phyloP scores from a whole-genome alignment of 2,329 filamentous ascomycete species.

The Ascochyta pisi region DNA sequence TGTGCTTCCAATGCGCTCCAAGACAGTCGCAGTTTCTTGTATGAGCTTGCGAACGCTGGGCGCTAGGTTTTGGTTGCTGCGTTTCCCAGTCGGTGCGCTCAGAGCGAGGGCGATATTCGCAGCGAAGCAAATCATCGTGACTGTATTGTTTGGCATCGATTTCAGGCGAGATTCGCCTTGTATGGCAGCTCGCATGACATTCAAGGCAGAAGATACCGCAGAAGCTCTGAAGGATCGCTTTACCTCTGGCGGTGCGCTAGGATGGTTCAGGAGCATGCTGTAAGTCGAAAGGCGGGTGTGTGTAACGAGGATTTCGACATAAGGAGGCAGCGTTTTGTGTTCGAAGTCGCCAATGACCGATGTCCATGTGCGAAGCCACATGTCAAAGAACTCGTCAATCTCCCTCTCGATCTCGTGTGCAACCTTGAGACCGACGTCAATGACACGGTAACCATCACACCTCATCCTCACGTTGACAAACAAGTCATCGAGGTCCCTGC shows the following conservation, averaged over 20 bases:
- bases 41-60: conserved; percentile 52
- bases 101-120: conserved; percentile 59
- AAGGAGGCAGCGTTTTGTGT: conserved; percentile 68
- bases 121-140: conserved; percentile 80
- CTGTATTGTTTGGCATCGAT: conserved; percentile 80
- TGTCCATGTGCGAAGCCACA: conserved; percentile 69
- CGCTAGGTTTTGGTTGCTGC: conserved; percentile 37
- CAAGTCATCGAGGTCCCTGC: conserved; percentile 68
- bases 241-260: conserved; percentile 72
- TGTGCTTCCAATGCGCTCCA: conserved; percentile 71
- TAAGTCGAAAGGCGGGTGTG: conserved; percentile 79
- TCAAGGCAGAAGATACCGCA: conserved; percentile 74
- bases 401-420: conserved; percentile 54
- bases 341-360: conserved; percentile 30
- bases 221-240: conserved; percentile 76
- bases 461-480: conserved; percentile 64
- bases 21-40: conserved; percentile 71
- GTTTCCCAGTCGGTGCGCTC: conserved; percentile 34
- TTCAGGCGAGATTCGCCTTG: conserved; percentile 73
- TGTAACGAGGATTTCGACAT: conserved; percentile 75
- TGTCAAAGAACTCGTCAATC: conserved; percentile 70
- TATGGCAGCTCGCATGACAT: conserved; percentile 75
- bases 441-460: conserved; percentile 64
- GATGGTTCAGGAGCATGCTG: conserved; percentile 76
- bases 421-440: conserved; percentile 60